Conservation (phyloP, 768 basidiomycete genomes). For the Lactifluus hygrophoroides region DNA sequence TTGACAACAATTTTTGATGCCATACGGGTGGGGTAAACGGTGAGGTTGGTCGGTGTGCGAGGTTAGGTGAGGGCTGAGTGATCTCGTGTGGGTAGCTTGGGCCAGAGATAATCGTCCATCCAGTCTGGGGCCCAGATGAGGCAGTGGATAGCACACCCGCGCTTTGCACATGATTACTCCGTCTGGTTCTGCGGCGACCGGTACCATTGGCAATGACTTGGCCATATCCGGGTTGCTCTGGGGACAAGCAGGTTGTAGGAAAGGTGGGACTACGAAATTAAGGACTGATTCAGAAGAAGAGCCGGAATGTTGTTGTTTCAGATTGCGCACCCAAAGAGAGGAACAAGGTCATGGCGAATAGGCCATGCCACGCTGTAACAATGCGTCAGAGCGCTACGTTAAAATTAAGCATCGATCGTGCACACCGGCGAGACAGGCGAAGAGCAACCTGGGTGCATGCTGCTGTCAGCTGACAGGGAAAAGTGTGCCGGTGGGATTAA, state of each 20-base stretch:
- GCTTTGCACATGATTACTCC: constrained; percentile 13
- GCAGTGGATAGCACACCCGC: constrained; percentile 5
- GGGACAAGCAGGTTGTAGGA: constrained; percentile 73
- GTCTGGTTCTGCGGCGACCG: constrained; percentile 18
- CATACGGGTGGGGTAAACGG: constrained; percentile 9
- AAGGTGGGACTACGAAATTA: constrained; percentile 58
- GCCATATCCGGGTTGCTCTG: constrained; percentile 81
- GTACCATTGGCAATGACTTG: constrained; percentile 52
- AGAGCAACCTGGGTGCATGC: constrained; percentile 53
- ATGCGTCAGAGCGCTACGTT: constrained; percentile 11
- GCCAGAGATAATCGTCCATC: constrained; percentile 21
- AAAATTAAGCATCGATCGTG: constrained; percentile 11
- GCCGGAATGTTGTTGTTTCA: not conserved
- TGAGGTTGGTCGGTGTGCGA: not conserved
- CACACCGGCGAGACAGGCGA: constrained; percentile 65
- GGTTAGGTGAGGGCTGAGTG: constrained; percentile 1
- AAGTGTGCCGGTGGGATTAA: constrained; percentile 19
- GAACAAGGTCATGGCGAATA: constrained; percentile 77
- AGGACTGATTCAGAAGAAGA: constrained; percentile 14
- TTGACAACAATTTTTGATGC: constrained; percentile 1
- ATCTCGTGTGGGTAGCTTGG: constrained; percentile 14
- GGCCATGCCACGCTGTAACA: constrained; percentile 73
- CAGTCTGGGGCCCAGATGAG: constrained; percentile 13
- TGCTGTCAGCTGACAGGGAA: constrained; percentile 7
- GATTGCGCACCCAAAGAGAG: constrained; percentile 69